Percentiles rank a stretch among this genome's conserved stretches.
These are phyloP conservation scores for Volvox carteri DNA, from an alignment of 163 green algal genomes.

Conservation along the genomic window DNA sequence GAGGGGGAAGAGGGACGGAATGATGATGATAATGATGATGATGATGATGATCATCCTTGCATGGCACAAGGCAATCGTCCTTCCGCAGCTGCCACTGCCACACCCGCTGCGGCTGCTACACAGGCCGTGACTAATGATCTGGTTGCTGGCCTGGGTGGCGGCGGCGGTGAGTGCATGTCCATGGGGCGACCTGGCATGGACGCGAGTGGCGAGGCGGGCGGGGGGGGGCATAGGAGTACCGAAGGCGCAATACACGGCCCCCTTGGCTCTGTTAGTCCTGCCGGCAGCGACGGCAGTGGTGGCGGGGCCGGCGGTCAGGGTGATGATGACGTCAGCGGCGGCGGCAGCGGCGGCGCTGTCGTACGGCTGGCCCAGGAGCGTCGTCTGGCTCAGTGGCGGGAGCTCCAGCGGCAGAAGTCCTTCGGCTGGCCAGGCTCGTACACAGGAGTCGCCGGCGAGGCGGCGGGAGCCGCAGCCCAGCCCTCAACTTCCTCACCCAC, in stretches of 20 bases:
- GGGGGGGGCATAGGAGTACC: neutral
- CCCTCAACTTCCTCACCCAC: neutral
- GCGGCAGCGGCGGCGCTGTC: neutral
- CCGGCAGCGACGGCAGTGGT: neutral
- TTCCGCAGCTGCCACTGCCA: neutral
- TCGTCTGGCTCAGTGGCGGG: slow-evolving; percentile 4
- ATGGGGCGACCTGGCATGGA: neutral
- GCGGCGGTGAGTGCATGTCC: no score
- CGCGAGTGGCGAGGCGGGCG: neutral
- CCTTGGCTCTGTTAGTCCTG: no score
- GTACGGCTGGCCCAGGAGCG: neutral
- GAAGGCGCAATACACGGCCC: no score
- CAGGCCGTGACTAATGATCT: no score
- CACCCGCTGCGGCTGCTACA: neutral
- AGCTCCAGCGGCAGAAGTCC: neutral
- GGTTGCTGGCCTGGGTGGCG: no score
- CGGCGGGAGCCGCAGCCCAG: neutral
- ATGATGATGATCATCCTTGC: no score
- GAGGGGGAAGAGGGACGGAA: no score
- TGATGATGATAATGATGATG: no score
- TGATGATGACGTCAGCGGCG: neutral
- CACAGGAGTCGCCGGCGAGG: neutral
- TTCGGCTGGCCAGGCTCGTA: neutral
- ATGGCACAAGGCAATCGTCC: no score
- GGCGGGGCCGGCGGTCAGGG: neutral